phyloP scores from a whole-genome alignment of 192 early-diverging fungal genomes.

The Mortierella antarctica region DNA sequence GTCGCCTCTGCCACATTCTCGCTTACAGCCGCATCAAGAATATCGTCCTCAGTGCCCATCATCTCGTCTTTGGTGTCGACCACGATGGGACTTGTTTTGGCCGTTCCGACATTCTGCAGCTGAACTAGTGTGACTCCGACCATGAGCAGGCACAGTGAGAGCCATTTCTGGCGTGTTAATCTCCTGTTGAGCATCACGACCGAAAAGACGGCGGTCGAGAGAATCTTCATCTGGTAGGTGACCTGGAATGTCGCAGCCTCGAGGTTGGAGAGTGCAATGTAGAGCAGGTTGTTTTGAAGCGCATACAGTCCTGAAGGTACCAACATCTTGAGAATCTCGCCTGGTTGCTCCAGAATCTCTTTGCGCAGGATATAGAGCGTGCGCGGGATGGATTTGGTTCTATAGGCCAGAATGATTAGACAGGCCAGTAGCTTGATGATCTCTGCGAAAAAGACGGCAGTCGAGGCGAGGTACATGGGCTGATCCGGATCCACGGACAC shows the following conservation, averaged over 20 bases:
- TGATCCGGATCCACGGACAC: constrained; percentile 64
- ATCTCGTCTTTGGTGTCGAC: constrained; percentile 34
- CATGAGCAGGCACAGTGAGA: constrained; percentile 79
- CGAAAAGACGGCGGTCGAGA: constrained; percentile 89
- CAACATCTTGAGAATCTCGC: constrained; percentile 78
- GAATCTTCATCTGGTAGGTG: constrained; percentile 92
- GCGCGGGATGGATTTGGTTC: constrained; percentile 53
- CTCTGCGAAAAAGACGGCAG: constrained; percentile 93
- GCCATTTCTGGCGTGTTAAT: constrained; percentile 75
- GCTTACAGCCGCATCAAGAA: constrained; percentile 22
- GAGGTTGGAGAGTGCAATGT: constrained; percentile 78
- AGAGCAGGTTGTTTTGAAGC: constrained; percentile 90
- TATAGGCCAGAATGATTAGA: constrained; percentile 57
- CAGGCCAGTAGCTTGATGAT: constrained; percentile 81
- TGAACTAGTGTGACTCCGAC: constrained; percentile 86
- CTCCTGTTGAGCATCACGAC: constrained; percentile 77
- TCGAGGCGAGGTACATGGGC: constrained; percentile 87
- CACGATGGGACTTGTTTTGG: neutral
- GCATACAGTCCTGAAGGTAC: constrained; percentile 85
- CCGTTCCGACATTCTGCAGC: constrained; percentile 62
- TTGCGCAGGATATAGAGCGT: constrained; percentile 55
- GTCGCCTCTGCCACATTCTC: constrained; percentile 24
- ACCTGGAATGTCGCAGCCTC: constrained; percentile 92
- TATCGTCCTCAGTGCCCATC: constrained; percentile 21
- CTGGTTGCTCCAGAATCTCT: constrained; percentile 70